phyloP scores from a whole-genome alignment of 2,329 filamentous ascomycete species.

The Nannizziopsis barbatae region DNA sequence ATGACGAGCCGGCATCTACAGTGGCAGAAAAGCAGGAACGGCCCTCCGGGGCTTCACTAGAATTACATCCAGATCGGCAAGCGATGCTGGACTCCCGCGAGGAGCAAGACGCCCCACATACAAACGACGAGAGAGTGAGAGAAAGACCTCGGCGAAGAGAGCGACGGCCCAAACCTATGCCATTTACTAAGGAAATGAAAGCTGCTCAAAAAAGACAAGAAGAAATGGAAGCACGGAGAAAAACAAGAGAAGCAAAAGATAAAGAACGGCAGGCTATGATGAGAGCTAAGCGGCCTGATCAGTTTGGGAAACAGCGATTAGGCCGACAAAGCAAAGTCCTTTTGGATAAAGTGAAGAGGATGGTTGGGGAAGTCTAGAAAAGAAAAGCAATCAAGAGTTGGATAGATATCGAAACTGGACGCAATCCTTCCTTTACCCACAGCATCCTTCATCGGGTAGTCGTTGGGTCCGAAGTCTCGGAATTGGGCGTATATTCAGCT shows the following conservation, averaged over 20 bases:
- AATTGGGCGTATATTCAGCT: too few relatives aligned
- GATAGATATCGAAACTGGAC: not conserved
- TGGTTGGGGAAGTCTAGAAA: conserved; percentile 43
- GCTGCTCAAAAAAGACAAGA: conserved; percentile 52
- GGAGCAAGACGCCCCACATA: conserved; percentile 19
- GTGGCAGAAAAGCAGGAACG: conserved; percentile 18
- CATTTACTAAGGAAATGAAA: conserved; percentile 57
- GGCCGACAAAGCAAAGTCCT: conserved; percentile 69
- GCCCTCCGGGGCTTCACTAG: conserved; percentile 30
- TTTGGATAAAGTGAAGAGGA: conserved; percentile 63
- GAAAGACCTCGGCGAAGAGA: conserved; percentile 25
- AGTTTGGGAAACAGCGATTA: conserved; percentile 64
- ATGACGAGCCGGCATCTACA: conserved; percentile 17
- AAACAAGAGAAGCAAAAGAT: conserved; percentile 56
- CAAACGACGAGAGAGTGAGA: conserved; percentile 16
- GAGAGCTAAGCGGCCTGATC: conserved; percentile 49
- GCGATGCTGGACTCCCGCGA: conserved; percentile 44
- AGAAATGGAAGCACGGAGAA: conserved; percentile 53
- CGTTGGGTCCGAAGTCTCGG: too few relatives aligned
- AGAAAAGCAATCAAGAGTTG: too few relatives aligned
- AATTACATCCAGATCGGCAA: conserved; percentile 51
- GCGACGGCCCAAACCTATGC: conserved; percentile 34
- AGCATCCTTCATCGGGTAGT: too few relatives aligned
- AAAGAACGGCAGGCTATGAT: conserved; percentile 58
- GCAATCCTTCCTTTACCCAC: not conserved